Conservation (phyloP, 1,139 yeast species). For the Hansenula lynferdii region DNA sequence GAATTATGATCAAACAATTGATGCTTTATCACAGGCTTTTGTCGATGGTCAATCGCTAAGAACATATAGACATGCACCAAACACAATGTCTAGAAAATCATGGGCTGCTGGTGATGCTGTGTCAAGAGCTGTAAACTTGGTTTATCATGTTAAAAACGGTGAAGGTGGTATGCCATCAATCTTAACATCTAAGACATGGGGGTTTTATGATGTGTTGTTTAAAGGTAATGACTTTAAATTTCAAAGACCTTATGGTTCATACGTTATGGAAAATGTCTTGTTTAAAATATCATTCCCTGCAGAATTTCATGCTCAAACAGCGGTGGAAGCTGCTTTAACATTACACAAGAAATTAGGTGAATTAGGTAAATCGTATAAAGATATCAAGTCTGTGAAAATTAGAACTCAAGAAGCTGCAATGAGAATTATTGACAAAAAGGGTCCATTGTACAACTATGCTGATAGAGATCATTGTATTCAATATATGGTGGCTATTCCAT, state of each 20-base stretch:
- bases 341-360: conserved; percentile 33
- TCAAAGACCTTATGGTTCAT: conserved; percentile 48
- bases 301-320: conserved; percentile 64
- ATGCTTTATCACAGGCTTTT: conserved; percentile 54
- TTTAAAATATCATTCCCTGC: conserved; percentile 64
- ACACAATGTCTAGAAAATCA: conserved; percentile 56
- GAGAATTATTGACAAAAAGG: conserved; percentile 52
- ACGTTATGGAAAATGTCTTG: conserved; percentile 59
- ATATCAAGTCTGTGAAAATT: conserved; percentile 43
- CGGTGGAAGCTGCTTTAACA: conserved; percentile 52
- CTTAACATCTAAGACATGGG: conserved; percentile 54
- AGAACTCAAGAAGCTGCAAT: conserved; percentile 58
- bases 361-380: conserved; percentile 40
- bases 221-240: conserved; percentile 47
- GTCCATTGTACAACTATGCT: conserved; percentile 56
- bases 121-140: conserved; percentile 54
- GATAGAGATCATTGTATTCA: conserved; percentile 62
- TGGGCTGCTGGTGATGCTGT: conserved; percentile 68
- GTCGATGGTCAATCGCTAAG: conserved; percentile 55
- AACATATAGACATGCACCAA: conserved; percentile 60
- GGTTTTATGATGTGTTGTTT: conserved; percentile 54
- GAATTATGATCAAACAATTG: conserved; percentile 44
- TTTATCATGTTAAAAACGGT: conserved; percentile 46
- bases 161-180: conserved; percentile 55
- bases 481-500: conserved; percentile 55